Conservation (phyloP, 441 rosid genomes). For the Gossypium gossypioides region DNA sequence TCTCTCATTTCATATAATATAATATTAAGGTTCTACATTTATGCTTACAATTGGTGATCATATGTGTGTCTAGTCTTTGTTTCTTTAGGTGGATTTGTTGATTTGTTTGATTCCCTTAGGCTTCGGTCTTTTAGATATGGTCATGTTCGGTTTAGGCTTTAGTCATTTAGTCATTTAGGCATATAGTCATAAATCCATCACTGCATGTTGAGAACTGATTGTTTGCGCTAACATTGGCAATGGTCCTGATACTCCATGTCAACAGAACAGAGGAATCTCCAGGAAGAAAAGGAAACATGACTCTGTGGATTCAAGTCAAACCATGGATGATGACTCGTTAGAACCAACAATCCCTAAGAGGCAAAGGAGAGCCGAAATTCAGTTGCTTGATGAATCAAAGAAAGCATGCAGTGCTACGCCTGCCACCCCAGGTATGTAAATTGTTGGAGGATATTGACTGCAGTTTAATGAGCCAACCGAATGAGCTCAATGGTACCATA, state of each 20-base stretch:
- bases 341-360: constrained; percentile 17
- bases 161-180: not conserved
- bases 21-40: too few species aligned
- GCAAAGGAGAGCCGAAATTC: constrained; percentile 26
- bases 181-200: not conserved
- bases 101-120: not conserved
- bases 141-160: not conserved
- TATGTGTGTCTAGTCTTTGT: not conserved
- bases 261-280: constrained; percentile 55
- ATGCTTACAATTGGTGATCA: not conserved
- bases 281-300: constrained; percentile 33
- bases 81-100: not conserved
- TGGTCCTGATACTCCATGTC: not conserved
- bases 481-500: not conserved
- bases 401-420: constrained; percentile 9
- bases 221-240: not conserved
- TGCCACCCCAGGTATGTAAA: constrained; percentile 27
- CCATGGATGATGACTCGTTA: constrained; percentile 11
- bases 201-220: not conserved
- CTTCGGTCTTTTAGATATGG: not conserved
- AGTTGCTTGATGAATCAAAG: constrained; percentile 15
- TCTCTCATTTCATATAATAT: not conserved
- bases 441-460: not conserved
- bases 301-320: constrained; percentile 15
- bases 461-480: not conserved